phyloP scores from a whole-genome alignment of 1,284 basidiomycete species.

The Cystobasidium slooffiae region DNA sequence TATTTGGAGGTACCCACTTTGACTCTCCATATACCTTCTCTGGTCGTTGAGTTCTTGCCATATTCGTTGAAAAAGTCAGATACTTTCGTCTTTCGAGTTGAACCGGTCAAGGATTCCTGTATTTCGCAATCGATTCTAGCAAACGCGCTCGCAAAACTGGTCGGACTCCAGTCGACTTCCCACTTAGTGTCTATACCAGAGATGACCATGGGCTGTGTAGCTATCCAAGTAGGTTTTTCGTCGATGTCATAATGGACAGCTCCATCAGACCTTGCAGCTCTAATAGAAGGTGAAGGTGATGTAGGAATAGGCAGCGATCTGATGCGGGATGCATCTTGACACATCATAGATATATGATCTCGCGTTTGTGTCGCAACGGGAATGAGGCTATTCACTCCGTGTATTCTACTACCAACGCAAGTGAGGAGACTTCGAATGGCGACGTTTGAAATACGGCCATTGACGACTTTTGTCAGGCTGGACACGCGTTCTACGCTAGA shows the following conservation, averaged over 20 bases:
- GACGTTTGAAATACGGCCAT: neutral
- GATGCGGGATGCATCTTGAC: neutral
- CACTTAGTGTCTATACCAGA: slow-evolving; percentile 64
- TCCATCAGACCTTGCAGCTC: neutral
- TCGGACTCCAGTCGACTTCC: slow-evolving; percentile 75
- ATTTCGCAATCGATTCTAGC: slow-evolving; percentile 66
- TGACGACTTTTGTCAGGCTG: neutral
- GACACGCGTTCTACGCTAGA: neutral
- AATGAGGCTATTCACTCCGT: slow-evolving; percentile 14
- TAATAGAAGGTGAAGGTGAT: no score
- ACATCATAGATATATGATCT: neutral
- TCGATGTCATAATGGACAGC: neutral
- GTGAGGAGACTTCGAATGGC: slow-evolving; percentile 1
- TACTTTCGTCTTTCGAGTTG: slow-evolving; percentile 68
- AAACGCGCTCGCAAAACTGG: slow-evolving; percentile 74
- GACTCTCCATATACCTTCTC: slow-evolving; percentile 71
- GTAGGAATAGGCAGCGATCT: neutral
- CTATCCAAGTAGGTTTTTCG: slow-evolving; percentile 61
- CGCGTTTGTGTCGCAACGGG: slow-evolving; percentile 11
- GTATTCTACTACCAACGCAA: slow-evolving; percentile 3
- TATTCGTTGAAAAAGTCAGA: slow-evolving; percentile 79
- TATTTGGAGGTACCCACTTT: slow-evolving; percentile 64
- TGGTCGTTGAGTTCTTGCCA: slow-evolving; percentile 63
- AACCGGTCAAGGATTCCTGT: slow-evolving; percentile 74
- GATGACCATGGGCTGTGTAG: slow-evolving; percentile 77